These are phyloP conservation scores for Microthyrium microscopicum DNA, from an alignment of 2,329 filamentous ascomycete species.

Conservation along the genomic window DNA sequence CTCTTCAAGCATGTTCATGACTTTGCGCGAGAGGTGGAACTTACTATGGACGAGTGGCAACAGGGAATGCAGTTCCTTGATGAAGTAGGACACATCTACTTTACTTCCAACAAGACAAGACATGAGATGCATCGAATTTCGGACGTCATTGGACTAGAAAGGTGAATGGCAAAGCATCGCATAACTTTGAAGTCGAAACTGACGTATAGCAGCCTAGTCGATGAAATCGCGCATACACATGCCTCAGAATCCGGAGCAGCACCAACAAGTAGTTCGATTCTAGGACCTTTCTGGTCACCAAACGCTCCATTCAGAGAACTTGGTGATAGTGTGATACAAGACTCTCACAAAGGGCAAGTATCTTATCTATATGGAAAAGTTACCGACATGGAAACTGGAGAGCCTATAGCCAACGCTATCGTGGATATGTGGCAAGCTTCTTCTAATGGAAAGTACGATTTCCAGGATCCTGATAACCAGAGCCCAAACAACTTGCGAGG, in stretches of 20 bases:
- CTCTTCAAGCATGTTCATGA: constrained; percentile 61
- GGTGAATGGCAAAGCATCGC: too few relatives aligned
- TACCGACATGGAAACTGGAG: constrained; percentile 45
- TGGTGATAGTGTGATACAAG: constrained; percentile 49
- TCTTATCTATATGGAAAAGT: constrained; percentile 55
- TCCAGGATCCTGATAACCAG: constrained; percentile 58
- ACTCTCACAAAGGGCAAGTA: constrained; percentile 39
- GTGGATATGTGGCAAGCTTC: constrained; percentile 68
- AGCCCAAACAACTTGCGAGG: constrained; percentile 57
- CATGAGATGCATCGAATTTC: constrained; percentile 61
- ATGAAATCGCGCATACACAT: constrained; percentile 49
- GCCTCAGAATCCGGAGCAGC: constrained; percentile 42
- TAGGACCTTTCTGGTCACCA: constrained; percentile 65
- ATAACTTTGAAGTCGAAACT: background rate
- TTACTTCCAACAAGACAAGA: constrained; percentile 40
- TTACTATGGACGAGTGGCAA: constrained; percentile 64
- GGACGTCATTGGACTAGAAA: constrained; percentile 59
- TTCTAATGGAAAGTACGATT: constrained; percentile 60
- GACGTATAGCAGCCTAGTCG: constrained; percentile 34
- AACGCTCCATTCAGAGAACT: constrained; percentile 55
- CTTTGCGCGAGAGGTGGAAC: constrained; percentile 61
- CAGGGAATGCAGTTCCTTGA: constrained; percentile 60
- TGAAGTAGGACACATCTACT: constrained; percentile 46
- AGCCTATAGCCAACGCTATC: constrained; percentile 49
- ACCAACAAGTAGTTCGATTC: constrained; percentile 59